Evolutionary conservation across 148 eudicot species (phyloP), one percentile per base, ranked within the genome.

Genomic region (Selenicereus undatus): DNA sequence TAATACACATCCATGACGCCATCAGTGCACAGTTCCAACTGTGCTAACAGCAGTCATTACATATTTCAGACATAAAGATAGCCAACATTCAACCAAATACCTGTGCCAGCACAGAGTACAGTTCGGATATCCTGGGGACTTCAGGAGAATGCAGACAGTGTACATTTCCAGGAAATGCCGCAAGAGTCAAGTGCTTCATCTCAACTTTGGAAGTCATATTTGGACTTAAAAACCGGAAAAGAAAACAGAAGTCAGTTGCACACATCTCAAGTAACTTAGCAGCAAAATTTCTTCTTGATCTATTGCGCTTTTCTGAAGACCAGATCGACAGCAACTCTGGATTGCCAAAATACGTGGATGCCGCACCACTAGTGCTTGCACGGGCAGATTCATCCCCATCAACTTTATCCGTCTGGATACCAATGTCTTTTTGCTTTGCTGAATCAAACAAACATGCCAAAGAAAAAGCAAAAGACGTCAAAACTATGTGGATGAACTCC

Each of bases 331-430:
- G 78, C 87, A 96, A 85, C 78, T 82, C 83, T 71, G 74, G 82
- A 76, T 72, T 45, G 77, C 56, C 14, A 84, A 54, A 64, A 79
- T 45, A 36, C 45, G 81, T 72, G 66, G 75, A 79, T 54, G 80
- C 14, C 70, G 85, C 74, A 80, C 80, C 86, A 77, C 75, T 80
- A 78, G 69, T 74, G 75, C 85, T 77, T 73, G 83, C 73, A 77
- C 70, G 74, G 69, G 79, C 76, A 75, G 81, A 79, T 71, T 88
- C 90, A 83, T 70, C 86, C 69, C 87, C 90, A 83, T 70, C 86
- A 81, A 65, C 81, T 58, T 72, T 77, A 70, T 93, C 97, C 73
- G 97, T 92, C 86, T 93, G 98, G 13, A 95, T 85, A 78, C 96
- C 98, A 58, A 89, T 76, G 42, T 85, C 78, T 84, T 88, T 92